Evolutionary conservation across 192 early-diverging fungal genomes (phyloP), one percentile per base, ranked within the genome.

Genomic region (Piromyces sp.): DNA sequence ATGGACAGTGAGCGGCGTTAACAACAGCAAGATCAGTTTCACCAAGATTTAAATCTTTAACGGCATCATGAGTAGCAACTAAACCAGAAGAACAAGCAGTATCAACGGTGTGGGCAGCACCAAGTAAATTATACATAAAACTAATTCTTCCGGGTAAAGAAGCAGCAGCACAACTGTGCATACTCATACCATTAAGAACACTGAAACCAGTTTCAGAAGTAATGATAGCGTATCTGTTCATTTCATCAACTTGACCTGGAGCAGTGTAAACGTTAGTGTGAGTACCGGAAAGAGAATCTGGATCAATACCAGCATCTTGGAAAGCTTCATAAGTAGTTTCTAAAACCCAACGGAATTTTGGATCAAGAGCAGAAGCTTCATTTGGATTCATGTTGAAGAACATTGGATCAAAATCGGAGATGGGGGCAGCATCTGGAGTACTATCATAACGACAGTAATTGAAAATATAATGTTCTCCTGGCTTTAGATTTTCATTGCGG

Each of bases 1-100:
- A 87, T 83, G 26, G 84, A 38, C 29, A 86, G 31, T 29, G 81
- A 37, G 79, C 85, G 19, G 85, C 86, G 13, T 80, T 29, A 22
- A 86, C 86, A 30, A 86, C 30, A 12, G 86, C 86, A 78, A 86
- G 86, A 36, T 84, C 83, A 78, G 79, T 81, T n/a, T 86, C 86
- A 29, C 86, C 86, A 79, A 30, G 22, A 30, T 30, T 28, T 58
- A 86, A 83, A 15, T 84, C 83, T 13, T 86, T 30, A 7, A 86
- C 30, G 22, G 86, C 86, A 40, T 82, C 38, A 80, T 87, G 83
- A 79, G 83, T 30, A 19, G 85, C 86, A 30, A 82, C 84, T 14
- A 31, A 78, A 79, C 83, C 80, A 38, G 85, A 84, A 51, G 86
- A 86, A 80, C 86, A 86, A 13, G 86, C 86, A 31, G 82, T 86